A percentile compares a stretch with the other conserved stretches of the same genome.
Evolutionary conservation across 305 asterid species (phyloP).

Genomic region (Rubia tinctorum): DNA sequence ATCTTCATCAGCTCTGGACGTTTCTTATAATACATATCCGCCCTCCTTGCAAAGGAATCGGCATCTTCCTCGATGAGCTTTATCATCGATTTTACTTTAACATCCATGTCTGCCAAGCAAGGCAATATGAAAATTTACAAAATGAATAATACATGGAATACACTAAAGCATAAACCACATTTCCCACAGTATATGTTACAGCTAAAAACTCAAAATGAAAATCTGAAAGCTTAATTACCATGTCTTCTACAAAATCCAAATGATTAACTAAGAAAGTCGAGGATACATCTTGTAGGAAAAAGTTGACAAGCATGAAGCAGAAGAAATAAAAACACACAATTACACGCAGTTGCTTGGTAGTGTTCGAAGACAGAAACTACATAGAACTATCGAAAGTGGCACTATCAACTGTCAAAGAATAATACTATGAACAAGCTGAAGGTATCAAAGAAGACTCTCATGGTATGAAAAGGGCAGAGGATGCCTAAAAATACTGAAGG

Average conservation of each 20-base stretch:
- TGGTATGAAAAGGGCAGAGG: not conserved
- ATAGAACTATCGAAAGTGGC: not conserved
- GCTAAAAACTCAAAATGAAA: not conserved
- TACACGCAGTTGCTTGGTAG: too few species aligned
- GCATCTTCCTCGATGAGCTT: conserved; percentile 97
- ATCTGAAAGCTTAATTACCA: not conserved
- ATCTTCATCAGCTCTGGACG: conserved; percentile 98
- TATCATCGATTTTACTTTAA: conserved; percentile 89
- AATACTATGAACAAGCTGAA: not conserved
- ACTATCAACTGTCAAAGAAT: not conserved
- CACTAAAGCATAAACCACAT: not conserved
- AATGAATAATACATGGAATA: not conserved
- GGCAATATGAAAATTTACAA: conserved; percentile 14
- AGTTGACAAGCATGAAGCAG: not conserved
- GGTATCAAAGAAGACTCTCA: not conserved
- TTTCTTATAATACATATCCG: conserved; percentile 98
- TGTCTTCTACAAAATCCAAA: not conserved
- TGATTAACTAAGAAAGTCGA: conserved; percentile 2
- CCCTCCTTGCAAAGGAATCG: conserved; percentile 96
- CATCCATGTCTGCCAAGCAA: conserved; percentile 72
- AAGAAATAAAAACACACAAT: not conserved
- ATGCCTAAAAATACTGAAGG: not conserved
- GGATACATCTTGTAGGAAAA: not conserved
- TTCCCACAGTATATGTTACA: not conserved
- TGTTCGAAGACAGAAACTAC: too few species aligned